phyloP scores from a whole-genome alignment of 495 filamentous ascomycete genomes.

The Penicillium cataractarum region DNA sequence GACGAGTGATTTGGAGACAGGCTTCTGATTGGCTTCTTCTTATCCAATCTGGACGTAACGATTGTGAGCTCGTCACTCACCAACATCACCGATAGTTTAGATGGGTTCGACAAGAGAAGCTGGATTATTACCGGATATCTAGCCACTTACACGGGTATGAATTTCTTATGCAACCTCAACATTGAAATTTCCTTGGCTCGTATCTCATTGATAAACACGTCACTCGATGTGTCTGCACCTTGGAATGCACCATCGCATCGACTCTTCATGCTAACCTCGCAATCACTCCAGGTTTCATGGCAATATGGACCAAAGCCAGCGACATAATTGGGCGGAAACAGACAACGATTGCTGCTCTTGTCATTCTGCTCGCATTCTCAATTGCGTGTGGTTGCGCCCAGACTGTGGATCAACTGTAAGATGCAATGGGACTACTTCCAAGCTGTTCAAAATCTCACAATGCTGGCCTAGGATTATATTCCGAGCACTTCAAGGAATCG shows the following conservation, averaged over 20 bases:
- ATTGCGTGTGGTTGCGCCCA: constrained; percentile 58
- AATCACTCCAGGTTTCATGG: constrained; percentile 48
- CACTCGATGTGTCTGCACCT: not conserved
- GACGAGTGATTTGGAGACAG: constrained; percentile 31
- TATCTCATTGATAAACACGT: not conserved
- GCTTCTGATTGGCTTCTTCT: constrained; percentile 58
- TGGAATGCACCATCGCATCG: not conserved
- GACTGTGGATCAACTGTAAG: constrained; percentile 57
- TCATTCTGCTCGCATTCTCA: constrained; percentile 58
- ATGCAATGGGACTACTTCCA: not conserved
- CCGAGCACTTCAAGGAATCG: constrained; percentile 60
- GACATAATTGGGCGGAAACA: constrained; percentile 61
- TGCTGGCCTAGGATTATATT: constrained; percentile 49
- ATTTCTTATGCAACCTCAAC: not conserved
- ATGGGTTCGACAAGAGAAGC: constrained; percentile 54
- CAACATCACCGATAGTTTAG: constrained; percentile 57
- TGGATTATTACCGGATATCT: constrained; percentile 64
- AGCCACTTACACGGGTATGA: constrained; percentile 57
- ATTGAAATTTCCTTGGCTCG: not conserved
- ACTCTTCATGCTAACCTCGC: not conserved
- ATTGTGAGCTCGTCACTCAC: constrained; percentile 67
- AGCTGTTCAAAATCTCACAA: not conserved
- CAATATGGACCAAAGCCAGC: constrained; percentile 62
- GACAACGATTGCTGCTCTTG: constrained; percentile 50
- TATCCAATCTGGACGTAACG: constrained; percentile 64